Base-by-base conservation (phyloP, 2,329 filamentous ascomycete genomes). In the Massarina eburnea region DNA sequence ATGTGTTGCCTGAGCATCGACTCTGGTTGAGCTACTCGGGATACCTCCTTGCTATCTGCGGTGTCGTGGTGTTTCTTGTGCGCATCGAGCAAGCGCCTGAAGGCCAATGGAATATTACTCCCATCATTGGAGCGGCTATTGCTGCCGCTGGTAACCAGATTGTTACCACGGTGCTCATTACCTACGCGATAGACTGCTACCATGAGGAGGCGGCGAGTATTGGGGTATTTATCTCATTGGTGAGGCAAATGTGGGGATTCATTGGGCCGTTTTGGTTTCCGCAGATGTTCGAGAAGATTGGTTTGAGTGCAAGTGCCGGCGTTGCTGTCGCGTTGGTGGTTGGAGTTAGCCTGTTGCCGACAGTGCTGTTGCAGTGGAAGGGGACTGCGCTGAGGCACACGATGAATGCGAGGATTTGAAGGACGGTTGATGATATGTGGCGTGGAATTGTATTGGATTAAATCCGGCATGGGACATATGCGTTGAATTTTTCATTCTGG, bases 131-230 rank as follows among this genome's bases (percentile, higher is more conserved):
- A 4, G 73, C 73, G 5, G 80, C 73, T 1, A 74, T 76, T 29
- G 68, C 71, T 0, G 76, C 74, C 1, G 76, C 73, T 4, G 81
- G 82, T 0, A 83, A 82, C 48, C 81, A 84, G 61, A 76, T 85
- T 33, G 73, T 83, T 14, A 84, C 81, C 0, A 84, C 82, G 0
- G 77, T 83, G 2, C 58, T 82, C 34, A 77, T 82, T 19, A 83
- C 82, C 0, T 84, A 83, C 58, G 76, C 80, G 0, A 76, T 85
- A 1, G 82, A 84, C 52, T 80, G 78, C 55, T 76, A 81, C 49
- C 73, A 69, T 2, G 70, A 78, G 21, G 73, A 80, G 32, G 72
- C 79, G 0, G 76, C 76, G 1, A 75, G 76, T 42, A 73, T 84
- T 15, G 81, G 80, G 2, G 80, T 82, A 0, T 83, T 83, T 50